Evolutionary conservation across 2,329 filamentous ascomycete species (phyloP).

Genomic region (Ceratocystis diversiconidia): DNA sequence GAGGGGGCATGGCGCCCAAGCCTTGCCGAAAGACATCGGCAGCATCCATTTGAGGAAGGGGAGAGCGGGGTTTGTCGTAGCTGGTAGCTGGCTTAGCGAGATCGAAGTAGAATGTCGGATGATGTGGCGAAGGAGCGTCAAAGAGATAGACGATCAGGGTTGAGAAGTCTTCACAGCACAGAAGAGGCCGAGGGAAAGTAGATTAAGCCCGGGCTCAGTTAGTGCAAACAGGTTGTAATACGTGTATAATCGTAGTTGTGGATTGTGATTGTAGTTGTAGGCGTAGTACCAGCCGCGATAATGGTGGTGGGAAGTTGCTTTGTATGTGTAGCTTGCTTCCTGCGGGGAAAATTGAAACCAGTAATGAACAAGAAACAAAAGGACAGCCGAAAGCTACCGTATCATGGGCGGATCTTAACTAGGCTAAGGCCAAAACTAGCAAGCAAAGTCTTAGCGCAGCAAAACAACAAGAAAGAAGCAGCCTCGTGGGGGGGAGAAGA

Average conservation of each 20-base stretch:
- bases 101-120: neutral
- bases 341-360: neutral
- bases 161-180: neutral
- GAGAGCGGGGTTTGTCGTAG: neutral
- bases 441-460: conserved; percentile 1
- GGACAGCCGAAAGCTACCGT: neutral
- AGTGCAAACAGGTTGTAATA: neutral
- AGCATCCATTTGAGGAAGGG: conserved; percentile 37
- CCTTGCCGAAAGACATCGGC: conserved; percentile 46
- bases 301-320: too few relatives aligned
- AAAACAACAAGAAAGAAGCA: neutral
- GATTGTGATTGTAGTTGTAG: neutral
- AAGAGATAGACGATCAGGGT: neutral
- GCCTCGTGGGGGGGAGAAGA: neutral
- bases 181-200: neutral
- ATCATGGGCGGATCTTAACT: conserved; percentile 1
- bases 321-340: neutral
- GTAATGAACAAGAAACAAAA: neutral
- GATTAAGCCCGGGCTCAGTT: neutral
- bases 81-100: neutral
- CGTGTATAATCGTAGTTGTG: neutral
- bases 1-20: conserved; percentile 28
- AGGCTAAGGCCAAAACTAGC: neutral
- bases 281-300: neutral
- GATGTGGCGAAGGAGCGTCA: neutral